Evolutionary conservation across 2,329 filamentous ascomycete species (phyloP), one percentile per base, ranked within the genome.

Genomic region (Lachnellula willkommii): DNA sequence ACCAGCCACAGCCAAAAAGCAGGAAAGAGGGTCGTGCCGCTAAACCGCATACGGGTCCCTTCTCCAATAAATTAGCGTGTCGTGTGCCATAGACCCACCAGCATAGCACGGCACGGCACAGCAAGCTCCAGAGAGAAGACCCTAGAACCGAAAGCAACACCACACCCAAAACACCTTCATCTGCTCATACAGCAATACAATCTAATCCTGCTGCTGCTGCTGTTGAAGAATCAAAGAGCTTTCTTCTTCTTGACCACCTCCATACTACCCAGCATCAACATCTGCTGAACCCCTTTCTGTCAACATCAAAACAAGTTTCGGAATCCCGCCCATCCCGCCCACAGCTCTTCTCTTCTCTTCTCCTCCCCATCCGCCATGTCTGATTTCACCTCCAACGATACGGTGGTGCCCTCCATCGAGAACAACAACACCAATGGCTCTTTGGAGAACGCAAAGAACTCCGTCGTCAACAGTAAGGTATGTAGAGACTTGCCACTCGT

Each of bases 391-490:
- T 36, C 46, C 52, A 45, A 57, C 54, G 63, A 65, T 52, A 59
- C 50, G 11, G 52, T 57, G 37, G 43, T 65, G 45, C 60, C 62
- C 17, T 66, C 64, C 50, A 60, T 65, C 56, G 64, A 66, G 60
- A 60, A 53, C n/a, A 39, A 47, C 47, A 32, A 40, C 37, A 40
- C 37, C 43, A 56, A 53, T 52, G 57, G 49, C 39, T 55, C 58
- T n/a, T 52, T 65, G 28, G 59, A 65, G 39, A 60, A 60, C 52
- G 61, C 58, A 49, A 65, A 65, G 60, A 61, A 59, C 42, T 53
- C 59, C 22, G 59, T 65, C 7, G 37, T 60, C 49, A 63, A 61
- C 55, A 66, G 66, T 68, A 58, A 64, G 66, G 64, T 68, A 57
- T 47, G 61, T 54, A n/a, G 28, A 48, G 17, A 55, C 51, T 40